Evolutionary conservation across 1,284 basidiomycete genomes (phyloP).

Genomic region (Sanghuangporus sanghuang): DNA sequence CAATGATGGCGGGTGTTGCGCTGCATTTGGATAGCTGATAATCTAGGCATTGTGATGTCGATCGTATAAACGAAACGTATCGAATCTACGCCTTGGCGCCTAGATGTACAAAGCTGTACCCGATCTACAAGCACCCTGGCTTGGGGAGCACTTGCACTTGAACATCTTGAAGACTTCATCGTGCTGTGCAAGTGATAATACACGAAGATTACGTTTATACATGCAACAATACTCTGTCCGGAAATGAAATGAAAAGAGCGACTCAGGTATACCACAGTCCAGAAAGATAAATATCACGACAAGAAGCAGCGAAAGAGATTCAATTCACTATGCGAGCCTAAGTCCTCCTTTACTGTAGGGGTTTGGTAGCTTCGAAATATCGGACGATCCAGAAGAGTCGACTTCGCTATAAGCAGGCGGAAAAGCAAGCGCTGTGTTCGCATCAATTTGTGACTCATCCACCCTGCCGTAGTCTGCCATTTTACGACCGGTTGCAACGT

Average conservation of each 20-base stretch:
- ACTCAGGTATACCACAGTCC: not conserved
- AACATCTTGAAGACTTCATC: no score
- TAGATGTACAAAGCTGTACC: no score
- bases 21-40: no score
- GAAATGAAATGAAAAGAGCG: not conserved
- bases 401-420: constrained; percentile 7
- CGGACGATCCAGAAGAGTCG: not conserved
- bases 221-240: no score
- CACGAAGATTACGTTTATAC: no score
- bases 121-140: no score
- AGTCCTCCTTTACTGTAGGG: not conserved
- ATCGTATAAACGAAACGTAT: no score
- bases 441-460: not conserved
- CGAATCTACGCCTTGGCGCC: no score
- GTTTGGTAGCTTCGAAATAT: not conserved
- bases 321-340: not conserved
- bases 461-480: not conserved
- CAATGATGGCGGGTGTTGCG: no score
- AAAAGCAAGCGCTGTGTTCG: not conserved
- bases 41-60: no score
- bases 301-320: not conserved
- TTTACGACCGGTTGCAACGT: not conserved
- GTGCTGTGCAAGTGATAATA: no score
- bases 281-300: not conserved
- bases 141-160: no score